Conservation (phyloP, 1,139 yeast genomes). For the Scheffersomyces cryptocercus region DNA sequence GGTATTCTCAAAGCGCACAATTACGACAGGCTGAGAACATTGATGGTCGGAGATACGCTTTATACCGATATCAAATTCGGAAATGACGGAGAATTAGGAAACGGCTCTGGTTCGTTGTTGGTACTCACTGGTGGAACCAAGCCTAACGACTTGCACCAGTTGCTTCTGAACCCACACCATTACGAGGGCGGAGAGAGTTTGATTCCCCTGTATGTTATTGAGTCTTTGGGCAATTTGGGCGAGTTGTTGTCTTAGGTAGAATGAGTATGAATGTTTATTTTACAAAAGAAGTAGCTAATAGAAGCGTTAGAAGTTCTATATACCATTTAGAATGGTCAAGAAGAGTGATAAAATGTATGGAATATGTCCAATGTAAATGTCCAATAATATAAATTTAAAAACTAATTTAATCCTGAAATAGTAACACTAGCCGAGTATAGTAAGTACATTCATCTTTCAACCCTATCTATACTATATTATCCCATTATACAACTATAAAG, state of each 20-base stretch:
- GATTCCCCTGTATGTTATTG: constrained; percentile 31
- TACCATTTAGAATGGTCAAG: too few relatives aligned
- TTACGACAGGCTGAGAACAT: constrained; percentile 28
- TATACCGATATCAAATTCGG: constrained; percentile 48
- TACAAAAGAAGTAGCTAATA: too few relatives aligned
- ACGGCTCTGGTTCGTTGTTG: constrained; percentile 31
- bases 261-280: neutral
- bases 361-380: neutral
- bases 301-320: too few relatives aligned
- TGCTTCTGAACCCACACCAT: constrained; percentile 11
- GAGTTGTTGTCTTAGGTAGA: constrained; percentile 11
- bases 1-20: constrained; percentile 27
- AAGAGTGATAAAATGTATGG: neutral
- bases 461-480: too few relatives aligned
- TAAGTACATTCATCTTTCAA: too few relatives aligned
- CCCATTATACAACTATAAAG: too few relatives aligned
- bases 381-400: neutral
- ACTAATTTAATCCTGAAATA: too few relatives aligned
- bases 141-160: constrained; percentile 21
- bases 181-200: constrained; percentile 19
- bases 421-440: too few relatives aligned
- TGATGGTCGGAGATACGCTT: constrained; percentile 47
- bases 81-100: constrained; percentile 38
- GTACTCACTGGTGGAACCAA: constrained; percentile 43
- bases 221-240: constrained; percentile 31